Base-by-base conservation (phyloP, 805 yeast species). In the Wickerhamiella nectarea region DNA sequence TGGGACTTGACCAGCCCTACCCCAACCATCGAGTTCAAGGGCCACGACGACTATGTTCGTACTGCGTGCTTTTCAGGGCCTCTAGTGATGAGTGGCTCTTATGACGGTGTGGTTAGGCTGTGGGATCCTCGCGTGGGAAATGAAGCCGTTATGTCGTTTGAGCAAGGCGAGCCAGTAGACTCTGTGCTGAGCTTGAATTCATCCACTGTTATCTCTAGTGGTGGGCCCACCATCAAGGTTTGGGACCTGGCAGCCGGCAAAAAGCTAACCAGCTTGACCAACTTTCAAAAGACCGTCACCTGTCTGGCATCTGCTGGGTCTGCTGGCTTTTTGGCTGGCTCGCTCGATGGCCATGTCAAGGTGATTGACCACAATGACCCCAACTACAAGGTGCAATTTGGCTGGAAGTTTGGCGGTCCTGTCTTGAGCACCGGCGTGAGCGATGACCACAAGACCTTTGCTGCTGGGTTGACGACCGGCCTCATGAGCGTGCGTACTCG, bases 371-470 rank as follows among this genome's bases (percentile, higher is more conserved):
- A 83, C 31, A 64, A 72, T 21, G 72, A 79, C 11, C 54, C 62
- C 21, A 43, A 45, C 15, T 87, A 89, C 84, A 81, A 80, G 48
- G 95, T 89, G 48, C 83, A 80, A 59, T 89, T 86, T 59, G 96
- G 96, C 39, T 89, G 97, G 96, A 89, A 87, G 63, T 89, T 82
- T 57, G 95, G 95, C 28, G 85, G 89, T 19, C 94, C 94, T 33
- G 95, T 91, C 0, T 67, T 91, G 52, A 70, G 84, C 54, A 78
- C 94, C 58, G 97, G 87, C 11, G 80, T 84, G 9, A 84, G 95
- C 7, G 96, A 97, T 21, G 74, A 78, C 51, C 54, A 76, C 69
- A 80, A 82, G 64, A 97, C 91, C 66, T 71, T 91, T 50, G 95
- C 84, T 29, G 83, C 91, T 12, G 98, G 98, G 40, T 71, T 91